Evolutionary conservation across 345 rosid species (phyloP).

Genomic region (Heritiera littoralis): DNA sequence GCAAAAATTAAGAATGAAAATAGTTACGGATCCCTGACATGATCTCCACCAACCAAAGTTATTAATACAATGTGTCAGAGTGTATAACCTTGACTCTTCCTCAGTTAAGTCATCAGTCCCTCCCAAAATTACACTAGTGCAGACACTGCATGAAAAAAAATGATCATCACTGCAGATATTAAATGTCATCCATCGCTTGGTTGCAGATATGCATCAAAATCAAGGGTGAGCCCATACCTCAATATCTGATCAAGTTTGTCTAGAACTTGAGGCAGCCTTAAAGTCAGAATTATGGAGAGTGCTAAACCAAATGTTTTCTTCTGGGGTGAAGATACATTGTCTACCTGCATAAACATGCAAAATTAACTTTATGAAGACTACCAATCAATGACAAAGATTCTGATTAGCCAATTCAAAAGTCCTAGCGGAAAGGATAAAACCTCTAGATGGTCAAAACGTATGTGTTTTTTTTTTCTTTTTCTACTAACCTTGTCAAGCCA

Average conservation of each 20-base stretch:
- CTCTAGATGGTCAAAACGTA: neutral
- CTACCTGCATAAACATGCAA: constrained; percentile 56
- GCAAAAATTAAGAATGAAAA: constrained; percentile 1
- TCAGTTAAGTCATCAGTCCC: constrained; percentile 66
- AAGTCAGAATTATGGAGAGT: constrained; percentile 81
- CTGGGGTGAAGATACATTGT: constrained; percentile 66
- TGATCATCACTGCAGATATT: constrained; percentile 1
- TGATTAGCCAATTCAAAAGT: neutral
- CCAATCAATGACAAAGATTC: neutral
- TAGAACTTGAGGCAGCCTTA: constrained; percentile 89
- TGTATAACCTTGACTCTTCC: constrained; percentile 77
- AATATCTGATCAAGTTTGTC: constrained; percentile 91
- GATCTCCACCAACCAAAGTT: neutral
- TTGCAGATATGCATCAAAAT: constrained; percentile 3
- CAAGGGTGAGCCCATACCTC: constrained; percentile 46
- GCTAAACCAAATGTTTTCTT: constrained; percentile 82
- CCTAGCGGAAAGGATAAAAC: constrained; percentile 1
- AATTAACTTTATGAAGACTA: constrained; percentile 18
- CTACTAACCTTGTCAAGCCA: constrained; percentile 94
- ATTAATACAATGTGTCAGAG: neutral
- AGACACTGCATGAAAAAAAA: constrained; percentile 52
- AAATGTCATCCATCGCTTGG: constrained; percentile 3
- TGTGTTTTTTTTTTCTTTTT: neutral
- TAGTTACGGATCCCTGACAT: neutral
- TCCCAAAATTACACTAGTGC: constrained; percentile 83